These are phyloP conservation scores for Eimeria acervulina DNA, from an alignment of 169 alveolate genomes.

Conservation along the genomic window DNA sequence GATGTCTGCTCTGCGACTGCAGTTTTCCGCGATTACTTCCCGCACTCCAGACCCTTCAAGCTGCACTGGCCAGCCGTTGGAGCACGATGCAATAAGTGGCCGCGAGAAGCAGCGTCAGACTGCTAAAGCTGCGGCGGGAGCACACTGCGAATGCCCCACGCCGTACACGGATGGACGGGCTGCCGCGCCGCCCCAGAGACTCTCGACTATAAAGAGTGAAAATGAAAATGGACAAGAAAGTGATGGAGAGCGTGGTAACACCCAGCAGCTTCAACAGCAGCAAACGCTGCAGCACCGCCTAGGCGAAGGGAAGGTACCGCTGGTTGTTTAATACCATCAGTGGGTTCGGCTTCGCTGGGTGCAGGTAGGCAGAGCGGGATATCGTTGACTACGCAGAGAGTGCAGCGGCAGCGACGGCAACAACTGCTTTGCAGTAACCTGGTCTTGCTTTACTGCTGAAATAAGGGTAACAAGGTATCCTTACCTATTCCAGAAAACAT, in stretches of 20 bases:
- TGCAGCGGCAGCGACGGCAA: slow-evolving; percentile 44
- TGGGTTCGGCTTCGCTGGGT: slow-evolving; percentile 16
- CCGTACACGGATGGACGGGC: slow-evolving; percentile 26
- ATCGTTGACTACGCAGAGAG: slow-evolving; percentile 50
- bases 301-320: slow-evolving; percentile 50
- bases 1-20: slow-evolving; percentile 72
- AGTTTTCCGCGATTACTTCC: slow-evolving; percentile 25
- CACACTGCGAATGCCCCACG: background rate
- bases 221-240: slow-evolving; percentile 67
- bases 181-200: slow-evolving; percentile 64
- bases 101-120: slow-evolving; percentile 42
- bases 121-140: background rate
- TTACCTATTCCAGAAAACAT: background rate
- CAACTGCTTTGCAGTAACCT: background rate
- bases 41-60: background rate
- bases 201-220: slow-evolving; percentile 57
- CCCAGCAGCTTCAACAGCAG: slow-evolving; percentile 79
- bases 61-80: slow-evolving; percentile 15
- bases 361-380: background rate
- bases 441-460: background rate
- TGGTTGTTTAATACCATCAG: slow-evolving; percentile 52
- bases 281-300: slow-evolving; percentile 67
- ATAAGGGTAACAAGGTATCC: background rate
- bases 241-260: slow-evolving; percentile 49
- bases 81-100: background rate